phyloP scores from a whole-genome alignment of 176 grass and related monocot genomes.

The Oryza glumipatula region DNA sequence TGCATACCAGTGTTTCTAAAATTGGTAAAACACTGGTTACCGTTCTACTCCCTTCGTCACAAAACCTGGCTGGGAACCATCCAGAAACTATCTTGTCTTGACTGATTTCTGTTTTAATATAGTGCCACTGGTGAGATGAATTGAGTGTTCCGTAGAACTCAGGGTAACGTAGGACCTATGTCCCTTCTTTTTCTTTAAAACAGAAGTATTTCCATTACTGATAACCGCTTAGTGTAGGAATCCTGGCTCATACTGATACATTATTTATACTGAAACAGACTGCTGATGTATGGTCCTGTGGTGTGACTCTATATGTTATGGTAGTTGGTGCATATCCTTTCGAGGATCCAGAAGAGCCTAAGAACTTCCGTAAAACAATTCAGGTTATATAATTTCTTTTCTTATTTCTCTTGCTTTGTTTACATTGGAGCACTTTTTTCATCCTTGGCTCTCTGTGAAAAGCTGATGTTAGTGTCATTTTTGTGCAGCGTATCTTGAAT shows the following conservation, averaged over 20 bases:
- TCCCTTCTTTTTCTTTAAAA: constrained; percentile 1
- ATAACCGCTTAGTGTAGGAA: neutral
- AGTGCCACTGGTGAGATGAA: constrained; percentile 16
- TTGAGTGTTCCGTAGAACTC: neutral
- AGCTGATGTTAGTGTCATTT: constrained; percentile 34
- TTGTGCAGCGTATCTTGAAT: constrained; percentile 68
- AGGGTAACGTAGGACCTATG: neutral
- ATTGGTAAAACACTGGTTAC: neutral
- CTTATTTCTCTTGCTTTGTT: constrained; percentile 1
- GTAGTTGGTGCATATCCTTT: constrained; percentile 85
- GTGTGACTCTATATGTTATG: constrained; percentile 83
- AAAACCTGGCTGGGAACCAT: neutral
- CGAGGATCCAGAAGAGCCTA: constrained; percentile 79
- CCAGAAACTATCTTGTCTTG: constrained; percentile 20
- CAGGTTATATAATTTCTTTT: constrained; percentile 48
- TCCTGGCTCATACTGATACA: constrained; percentile 4
- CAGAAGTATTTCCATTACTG: neutral
- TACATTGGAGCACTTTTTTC: constrained; percentile 22
- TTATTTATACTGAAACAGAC: constrained; percentile 56
- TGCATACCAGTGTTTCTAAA: neutral
- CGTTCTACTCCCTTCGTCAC: neutral
- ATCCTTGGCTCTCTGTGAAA: neutral
- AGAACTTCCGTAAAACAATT: constrained; percentile 77
- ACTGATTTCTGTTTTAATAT: constrained; percentile 18
- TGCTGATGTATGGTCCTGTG: constrained; percentile 88